Percentiles rank a stretch among this genome's conserved stretches.
Conservation (phyloP, 2,329 filamentous ascomycete species). For the Hymenoscyphus linearis region DNA sequence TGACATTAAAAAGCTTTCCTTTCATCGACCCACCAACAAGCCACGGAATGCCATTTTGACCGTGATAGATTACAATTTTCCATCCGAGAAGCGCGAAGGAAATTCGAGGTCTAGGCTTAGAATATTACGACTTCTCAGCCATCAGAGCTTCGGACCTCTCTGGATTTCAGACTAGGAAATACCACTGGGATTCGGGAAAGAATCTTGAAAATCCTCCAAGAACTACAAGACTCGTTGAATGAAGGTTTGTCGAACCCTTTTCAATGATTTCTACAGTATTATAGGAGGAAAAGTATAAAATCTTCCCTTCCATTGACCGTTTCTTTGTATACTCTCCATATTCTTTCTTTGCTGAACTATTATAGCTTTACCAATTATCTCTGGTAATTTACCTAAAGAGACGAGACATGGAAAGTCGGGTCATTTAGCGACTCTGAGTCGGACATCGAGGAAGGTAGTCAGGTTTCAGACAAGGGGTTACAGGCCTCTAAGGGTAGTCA, state of each 20-base stretch:
- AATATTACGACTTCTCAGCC: constrained; percentile 24
- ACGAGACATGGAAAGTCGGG: constrained; percentile 17
- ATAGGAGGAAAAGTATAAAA: neutral
- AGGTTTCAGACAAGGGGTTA: neutral
- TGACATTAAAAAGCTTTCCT: neutral
- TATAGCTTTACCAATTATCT: constrained; percentile 18
- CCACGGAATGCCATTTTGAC: constrained; percentile 11
- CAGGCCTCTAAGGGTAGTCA: too few species aligned
- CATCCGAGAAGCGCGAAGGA: constrained; percentile 12
- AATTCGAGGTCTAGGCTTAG: constrained; percentile 24
- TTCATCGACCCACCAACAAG: neutral
- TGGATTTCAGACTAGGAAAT: constrained; percentile 23
- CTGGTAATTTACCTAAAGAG: constrained; percentile 15
- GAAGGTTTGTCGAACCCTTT: constrained; percentile 10
- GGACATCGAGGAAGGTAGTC: constrained; percentile 9
- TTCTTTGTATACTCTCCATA: too few species aligned
- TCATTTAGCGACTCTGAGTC: constrained; percentile 3
- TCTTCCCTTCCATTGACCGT: neutral
- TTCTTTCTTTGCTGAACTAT: neutral
- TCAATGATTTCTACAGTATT: too few species aligned
- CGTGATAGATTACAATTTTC: constrained; percentile 6
- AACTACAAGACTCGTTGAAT: constrained; percentile 16
- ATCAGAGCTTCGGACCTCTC: constrained; percentile 13
- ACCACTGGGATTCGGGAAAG: constrained; percentile 18
- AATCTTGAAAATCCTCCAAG: constrained; percentile 18